phyloP scores from a whole-genome alignment of 2,329 filamentous ascomycete genomes.

The Colletotrichum horii region DNA sequence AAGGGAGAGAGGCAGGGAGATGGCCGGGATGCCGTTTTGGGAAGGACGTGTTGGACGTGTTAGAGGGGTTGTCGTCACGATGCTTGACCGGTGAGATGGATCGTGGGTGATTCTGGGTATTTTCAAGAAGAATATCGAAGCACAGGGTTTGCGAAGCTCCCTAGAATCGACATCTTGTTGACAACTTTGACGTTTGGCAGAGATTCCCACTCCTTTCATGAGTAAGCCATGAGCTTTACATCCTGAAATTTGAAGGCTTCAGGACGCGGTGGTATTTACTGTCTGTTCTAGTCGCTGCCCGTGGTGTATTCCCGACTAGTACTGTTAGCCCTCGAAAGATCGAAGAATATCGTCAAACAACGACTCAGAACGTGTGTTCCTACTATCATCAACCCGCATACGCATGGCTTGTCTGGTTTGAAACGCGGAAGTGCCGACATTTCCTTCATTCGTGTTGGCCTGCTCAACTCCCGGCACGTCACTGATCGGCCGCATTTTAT shows the following conservation, averaged over 20 bases:
- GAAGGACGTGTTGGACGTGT: not conserved
- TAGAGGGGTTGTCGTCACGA: not conserved
- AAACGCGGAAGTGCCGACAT: too few relatives aligned
- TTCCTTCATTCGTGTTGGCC: too few relatives aligned
- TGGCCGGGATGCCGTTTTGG: not conserved
- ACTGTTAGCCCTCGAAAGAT: not conserved
- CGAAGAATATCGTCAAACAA: accelerated
- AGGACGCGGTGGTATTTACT: not conserved
- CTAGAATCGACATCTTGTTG: not conserved
- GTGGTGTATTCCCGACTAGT: not conserved
- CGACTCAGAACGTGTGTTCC: not conserved
- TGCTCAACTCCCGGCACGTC: too few relatives aligned
- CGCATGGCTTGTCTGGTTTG: not conserved
- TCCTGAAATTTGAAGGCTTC: not conserved
- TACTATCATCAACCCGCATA: not conserved
- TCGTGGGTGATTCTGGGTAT: too few relatives aligned
- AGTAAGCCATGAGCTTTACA: not conserved
- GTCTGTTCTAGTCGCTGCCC: accelerated
- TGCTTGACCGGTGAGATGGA: not conserved
- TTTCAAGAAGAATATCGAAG: accelerated
- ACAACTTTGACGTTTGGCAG: not conserved
- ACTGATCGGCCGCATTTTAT: not conserved
- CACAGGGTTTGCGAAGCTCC: not conserved
- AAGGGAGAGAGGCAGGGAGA: not conserved
- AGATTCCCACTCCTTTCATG: not conserved